A percentile compares a stretch with the other conserved stretches of the same genome.
Conservation (phyloP, 495 filamentous ascomycete genomes). For the Viridothelium virens region DNA sequence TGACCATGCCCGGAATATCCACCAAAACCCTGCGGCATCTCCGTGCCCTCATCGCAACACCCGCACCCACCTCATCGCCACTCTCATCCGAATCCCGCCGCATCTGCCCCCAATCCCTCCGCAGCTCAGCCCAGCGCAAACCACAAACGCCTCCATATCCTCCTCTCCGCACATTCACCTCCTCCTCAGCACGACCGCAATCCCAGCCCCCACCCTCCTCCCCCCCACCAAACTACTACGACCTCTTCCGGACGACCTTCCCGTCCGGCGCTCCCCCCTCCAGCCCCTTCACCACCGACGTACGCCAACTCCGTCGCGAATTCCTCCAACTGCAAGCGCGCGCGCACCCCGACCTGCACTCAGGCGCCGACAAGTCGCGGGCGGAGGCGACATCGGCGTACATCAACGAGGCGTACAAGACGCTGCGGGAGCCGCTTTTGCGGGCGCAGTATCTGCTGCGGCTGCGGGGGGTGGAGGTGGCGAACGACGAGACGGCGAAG, state of each 20-base stretch:
- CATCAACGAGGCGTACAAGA: conserved; percentile 86
- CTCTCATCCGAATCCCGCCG: not conserved
- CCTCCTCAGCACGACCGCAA: not conserved
- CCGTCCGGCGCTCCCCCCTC: conserved; percentile 71
- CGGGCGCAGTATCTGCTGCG: conserved; percentile 79
- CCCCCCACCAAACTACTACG: conserved; percentile 56
- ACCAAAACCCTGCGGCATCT: not conserved
- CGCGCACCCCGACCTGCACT: conserved; percentile 77
- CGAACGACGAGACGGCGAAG: conserved; percentile 59
- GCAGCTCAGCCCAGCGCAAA: not conserved
- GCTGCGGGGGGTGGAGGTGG: conserved; percentile 65
- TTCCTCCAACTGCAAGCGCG: conserved; percentile 74
- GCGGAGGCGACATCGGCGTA: conserved; percentile 66
- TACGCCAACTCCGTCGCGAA: conserved; percentile 60
- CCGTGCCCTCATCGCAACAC: not conserved
- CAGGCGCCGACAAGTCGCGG: conserved; percentile 46
- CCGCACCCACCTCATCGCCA: not conserved
- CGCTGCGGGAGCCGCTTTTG: conserved; percentile 63
- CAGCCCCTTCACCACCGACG: conserved; percentile 67
- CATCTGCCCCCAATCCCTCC: not conserved
- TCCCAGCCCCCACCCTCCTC: not conserved
- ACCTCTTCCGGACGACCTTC: conserved; percentile 77
- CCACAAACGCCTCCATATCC: not conserved
- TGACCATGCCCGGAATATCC: conserved; percentile 1
- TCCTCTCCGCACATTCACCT: not conserved